phyloP scores from a whole-genome alignment of 106 monocot species.

The Iris macrosiphon region DNA sequence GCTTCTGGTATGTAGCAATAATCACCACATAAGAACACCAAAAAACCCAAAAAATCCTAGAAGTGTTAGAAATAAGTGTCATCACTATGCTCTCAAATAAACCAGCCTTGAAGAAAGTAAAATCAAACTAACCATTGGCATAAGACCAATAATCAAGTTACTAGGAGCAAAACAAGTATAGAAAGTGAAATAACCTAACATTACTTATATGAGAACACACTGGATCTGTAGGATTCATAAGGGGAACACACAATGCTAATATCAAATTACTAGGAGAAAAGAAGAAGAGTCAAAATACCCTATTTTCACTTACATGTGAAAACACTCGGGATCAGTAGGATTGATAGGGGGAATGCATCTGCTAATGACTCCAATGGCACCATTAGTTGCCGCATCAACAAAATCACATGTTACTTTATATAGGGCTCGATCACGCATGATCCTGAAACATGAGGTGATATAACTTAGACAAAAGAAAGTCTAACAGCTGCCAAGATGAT shows the following conservation, averaged over 20 bases:
- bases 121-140: no score
- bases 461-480: neutral
- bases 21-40: no score
- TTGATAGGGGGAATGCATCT: slow-evolving; percentile 96
- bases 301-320: slow-evolving; percentile 68
- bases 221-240: slow-evolving; percentile 78
- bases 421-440: slow-evolving; percentile 85
- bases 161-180: neutral
- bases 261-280: neutral
- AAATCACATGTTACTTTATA: slow-evolving; percentile 98
- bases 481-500: neutral
- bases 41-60: no score
- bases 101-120: neutral
- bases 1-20: no score
- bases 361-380: slow-evolving; percentile 92
- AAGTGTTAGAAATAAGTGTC: no score
- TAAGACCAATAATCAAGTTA: neutral
- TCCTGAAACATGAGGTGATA: slow-evolving; percentile 39
- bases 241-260: no score
- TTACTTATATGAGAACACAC: slow-evolving; percentile 6
- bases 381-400: slow-evolving; percentile 89
- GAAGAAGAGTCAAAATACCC: no score
- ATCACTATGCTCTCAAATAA: no score
- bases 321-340: slow-evolving; percentile 69
- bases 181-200: neutral